phyloP scores from a whole-genome alignment of 768 basidiomycete species.

The Candolleomyces eurysporus region DNA sequence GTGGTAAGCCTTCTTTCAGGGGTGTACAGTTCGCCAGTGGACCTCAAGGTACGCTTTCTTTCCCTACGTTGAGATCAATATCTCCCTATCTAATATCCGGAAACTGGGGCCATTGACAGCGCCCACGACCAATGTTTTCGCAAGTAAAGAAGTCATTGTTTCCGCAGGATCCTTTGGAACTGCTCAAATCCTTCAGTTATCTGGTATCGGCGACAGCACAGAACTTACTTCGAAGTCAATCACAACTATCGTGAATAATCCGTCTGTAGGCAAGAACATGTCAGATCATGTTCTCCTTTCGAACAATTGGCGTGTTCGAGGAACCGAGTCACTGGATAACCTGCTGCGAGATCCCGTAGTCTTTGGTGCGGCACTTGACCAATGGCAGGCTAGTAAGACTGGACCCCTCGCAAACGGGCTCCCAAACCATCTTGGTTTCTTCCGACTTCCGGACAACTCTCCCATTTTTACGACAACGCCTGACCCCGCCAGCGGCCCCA shows the following conservation, averaged over 20 bases:
- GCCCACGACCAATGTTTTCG: slow-evolving; percentile 8
- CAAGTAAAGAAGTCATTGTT: slow-evolving; percentile 28
- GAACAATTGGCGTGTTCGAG: neutral
- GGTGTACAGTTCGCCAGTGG: slow-evolving; percentile 15
- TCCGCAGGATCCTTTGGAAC: slow-evolving; percentile 29
- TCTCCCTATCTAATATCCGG: too few species aligned
- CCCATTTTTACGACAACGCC: slow-evolving; percentile 1
- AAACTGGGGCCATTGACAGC: too few species aligned
- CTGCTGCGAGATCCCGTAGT: neutral
- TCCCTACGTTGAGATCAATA: too few species aligned
- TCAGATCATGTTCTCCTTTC: slow-evolving; percentile 19
- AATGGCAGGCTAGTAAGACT: slow-evolving; percentile 12
- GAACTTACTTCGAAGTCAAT: slow-evolving; percentile 14
- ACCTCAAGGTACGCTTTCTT: neutral
- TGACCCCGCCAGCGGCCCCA: slow-evolving; percentile 6
- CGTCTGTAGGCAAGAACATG: slow-evolving; percentile 27
- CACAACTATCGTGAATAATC: slow-evolving; percentile 17
- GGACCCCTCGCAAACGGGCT: slow-evolving; percentile 2
- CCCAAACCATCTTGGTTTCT: slow-evolving; percentile 8
- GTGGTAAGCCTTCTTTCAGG: slow-evolving; percentile 17
- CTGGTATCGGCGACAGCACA: slow-evolving; percentile 23
- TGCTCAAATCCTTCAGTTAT: slow-evolving; percentile 24
- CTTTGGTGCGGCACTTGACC: slow-evolving; percentile 1
- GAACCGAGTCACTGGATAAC: neutral
- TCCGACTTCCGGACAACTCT: slow-evolving; percentile 3